A percentile compares a stretch with the other conserved stretches of the same genome.
phyloP scores from a whole-genome alignment of 2,329 filamentous ascomycete genomes.

The Orbilia ellipsospora region DNA sequence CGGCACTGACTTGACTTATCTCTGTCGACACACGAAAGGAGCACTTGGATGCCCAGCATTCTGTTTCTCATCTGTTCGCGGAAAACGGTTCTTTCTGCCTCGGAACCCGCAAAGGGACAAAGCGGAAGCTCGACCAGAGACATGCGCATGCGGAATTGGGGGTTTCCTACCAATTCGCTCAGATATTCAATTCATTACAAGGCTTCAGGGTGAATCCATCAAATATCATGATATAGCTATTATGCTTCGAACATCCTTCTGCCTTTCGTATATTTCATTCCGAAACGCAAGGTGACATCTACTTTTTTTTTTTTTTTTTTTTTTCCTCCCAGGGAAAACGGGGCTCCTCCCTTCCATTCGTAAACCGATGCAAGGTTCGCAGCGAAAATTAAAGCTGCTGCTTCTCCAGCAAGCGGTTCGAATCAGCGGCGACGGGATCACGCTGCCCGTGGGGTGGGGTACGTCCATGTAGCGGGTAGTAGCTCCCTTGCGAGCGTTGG shows the following conservation, averaged over 20 bases:
- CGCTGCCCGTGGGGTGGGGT: conserved; percentile 54
- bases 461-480: conserved; percentile 53
- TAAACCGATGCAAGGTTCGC: conserved; percentile 44
- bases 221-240: conserved; percentile 17
- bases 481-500: conserved; percentile 42
- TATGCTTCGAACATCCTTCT: conserved; percentile 1
- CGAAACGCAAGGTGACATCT: conserved; percentile 16
- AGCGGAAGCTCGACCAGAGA: conserved; percentile 43
- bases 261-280: conserved; percentile 2
- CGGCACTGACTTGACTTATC: conserved; percentile 9
- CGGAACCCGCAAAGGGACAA: conserved; percentile 20
- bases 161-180: conserved; percentile 28
- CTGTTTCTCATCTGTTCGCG: conserved; percentile 25
- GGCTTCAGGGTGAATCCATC: conserved; percentile 21
- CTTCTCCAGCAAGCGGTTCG: conserved; percentile 5
- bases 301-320: not conserved
- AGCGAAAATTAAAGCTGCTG: conserved; percentile 26
- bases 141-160: conserved; percentile 15
- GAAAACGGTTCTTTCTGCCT: conserved; percentile 26
- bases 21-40: conserved; percentile 22
- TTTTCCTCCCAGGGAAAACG: not conserved
- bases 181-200: not conserved
- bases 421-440: conserved; percentile 49
- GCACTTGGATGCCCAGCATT: conserved; percentile 32
- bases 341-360: conserved; percentile 17